Base-by-base conservation (phyloP, 2,329 filamentous ascomycete species). In the Colletotrichum abscissum region DNA sequence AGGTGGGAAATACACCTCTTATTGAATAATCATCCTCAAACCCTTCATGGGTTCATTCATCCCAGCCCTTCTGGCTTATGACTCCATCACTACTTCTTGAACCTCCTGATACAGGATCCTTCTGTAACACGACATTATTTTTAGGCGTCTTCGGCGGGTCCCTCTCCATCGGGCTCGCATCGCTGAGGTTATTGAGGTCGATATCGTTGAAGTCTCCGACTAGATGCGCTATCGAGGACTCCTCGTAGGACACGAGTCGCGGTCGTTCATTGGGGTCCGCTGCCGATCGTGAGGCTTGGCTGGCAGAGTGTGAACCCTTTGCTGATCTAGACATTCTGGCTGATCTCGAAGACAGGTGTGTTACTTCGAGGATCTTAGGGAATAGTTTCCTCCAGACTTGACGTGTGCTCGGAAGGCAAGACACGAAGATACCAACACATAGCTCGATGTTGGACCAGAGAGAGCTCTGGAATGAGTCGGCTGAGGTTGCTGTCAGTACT, bases 191-290 rank as follows among this genome's bases (percentile, higher is more conserved):
- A 22, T 71, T 62, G 1, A 73, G 56, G n/a, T 71, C 67, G 35
- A 73, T 66, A 0, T 42, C 22, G 8, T 69, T 62, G 6, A 73
- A 73, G 2, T 65, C 71, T 14, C 60, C 71, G 6, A 73, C 30
- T 22, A 73, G 16, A 5, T 73, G 71, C 7, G 67, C 67, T 63
- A 73, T 73, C 1, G 71, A 73, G 3, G 71, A 59, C 38, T 71
- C 71, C 5, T 66, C 49, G 24, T 70, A 71, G 2, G 19, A n/a
- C 9, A 16, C 22, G 4, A 59, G 22, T 22, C 42, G 66, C 14
- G 28, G 30, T n/a, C 19, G 33, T 6, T 22, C 46, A 1, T 38
- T 9, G 19, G 26, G n/a, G 33, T 56, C 63, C 14, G 60, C 24
- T 16, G 26, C 26, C 11, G 46, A n/a, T 38, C 56, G 33, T 5